Conservation (phyloP, 768 basidiomycete species). For the Macrolepiota albuminosa region DNA sequence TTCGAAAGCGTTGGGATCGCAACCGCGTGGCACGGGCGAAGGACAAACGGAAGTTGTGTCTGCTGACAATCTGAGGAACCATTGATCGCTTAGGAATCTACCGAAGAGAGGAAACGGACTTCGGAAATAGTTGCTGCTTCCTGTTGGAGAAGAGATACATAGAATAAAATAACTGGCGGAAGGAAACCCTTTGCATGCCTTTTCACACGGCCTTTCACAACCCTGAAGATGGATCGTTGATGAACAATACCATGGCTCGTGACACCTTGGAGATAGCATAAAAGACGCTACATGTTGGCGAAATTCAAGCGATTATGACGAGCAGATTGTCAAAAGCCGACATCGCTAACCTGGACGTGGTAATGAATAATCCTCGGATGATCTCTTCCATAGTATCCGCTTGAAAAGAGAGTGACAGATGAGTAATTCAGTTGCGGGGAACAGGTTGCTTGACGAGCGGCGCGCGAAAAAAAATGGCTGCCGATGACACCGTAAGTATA, state of each 20-base stretch:
- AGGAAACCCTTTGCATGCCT: not conserved
- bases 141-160: conserved; percentile 9
- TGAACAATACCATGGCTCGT: conserved; percentile 1
- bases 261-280: not conserved
- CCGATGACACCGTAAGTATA: not conserved
- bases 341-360: conserved; percentile 1
- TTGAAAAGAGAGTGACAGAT: not conserved
- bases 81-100: conserved; percentile 7
- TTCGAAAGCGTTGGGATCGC: not conserved
- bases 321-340: not conserved
- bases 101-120: conserved; percentile 6
- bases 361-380: not conserved
- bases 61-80: conserved; percentile 9
- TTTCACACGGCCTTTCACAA: conserved; percentile 9
- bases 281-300: not conserved
- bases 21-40: conserved; percentile 9
- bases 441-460: not conserved
- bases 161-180: not conserved
- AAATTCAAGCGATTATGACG: conserved; percentile 1
- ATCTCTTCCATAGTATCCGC: not conserved
- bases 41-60: conserved; percentile 2
- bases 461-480: not conserved
- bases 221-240: conserved; percentile 8
- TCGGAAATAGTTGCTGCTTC: conserved; percentile 8
- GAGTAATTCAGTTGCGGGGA: not conserved